These are phyloP conservation scores for Tulasnella sp. DNA, from an alignment of 768 basidiomycete genomes.

Conservation along the genomic window DNA sequence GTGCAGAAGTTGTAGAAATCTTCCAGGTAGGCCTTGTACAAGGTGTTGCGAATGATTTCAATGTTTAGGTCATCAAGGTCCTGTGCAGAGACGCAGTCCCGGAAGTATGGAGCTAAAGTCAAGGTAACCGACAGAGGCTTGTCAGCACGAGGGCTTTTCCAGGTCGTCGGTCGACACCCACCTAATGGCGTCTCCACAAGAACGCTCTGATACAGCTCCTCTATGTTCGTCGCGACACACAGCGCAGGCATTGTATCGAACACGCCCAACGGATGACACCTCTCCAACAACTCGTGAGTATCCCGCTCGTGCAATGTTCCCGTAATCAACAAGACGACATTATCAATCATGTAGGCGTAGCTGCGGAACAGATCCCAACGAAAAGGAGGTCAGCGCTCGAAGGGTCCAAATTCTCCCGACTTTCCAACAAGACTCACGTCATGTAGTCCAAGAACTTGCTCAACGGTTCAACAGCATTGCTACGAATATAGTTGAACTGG, in stretches of 20 bases:
- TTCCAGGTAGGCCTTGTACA: constrained; percentile 98
- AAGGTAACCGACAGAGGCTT: background rate
- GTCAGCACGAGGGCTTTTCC: background rate
- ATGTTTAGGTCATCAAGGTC: constrained; percentile 99
- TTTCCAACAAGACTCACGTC: constrained; percentile 55
- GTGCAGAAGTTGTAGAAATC: constrained; percentile 85
- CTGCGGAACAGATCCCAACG: constrained; percentile 36
- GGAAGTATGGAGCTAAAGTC: constrained; percentile 81
- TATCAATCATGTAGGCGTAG: constrained; percentile 99
- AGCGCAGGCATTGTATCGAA: constrained; percentile 99
- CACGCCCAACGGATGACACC: constrained; percentile 93
- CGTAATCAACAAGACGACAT: constrained; percentile 93
- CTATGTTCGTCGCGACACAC: constrained; percentile 98
- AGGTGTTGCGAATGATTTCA: constrained; percentile 97
- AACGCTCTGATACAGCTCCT: constrained; percentile 94
- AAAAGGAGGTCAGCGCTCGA: background rate
- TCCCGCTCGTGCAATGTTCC: constrained; percentile 96
- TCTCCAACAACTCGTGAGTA: constrained; percentile 90
- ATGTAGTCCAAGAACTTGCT: constrained; percentile 95
- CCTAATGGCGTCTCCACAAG: constrained; percentile 96
- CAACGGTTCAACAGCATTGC: constrained; percentile 84
- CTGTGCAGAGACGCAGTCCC: constrained; percentile 85
- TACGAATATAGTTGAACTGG: constrained; percentile 91
- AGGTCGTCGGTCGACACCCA: constrained; percentile 36
- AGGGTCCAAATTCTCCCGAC: background rate